Evolutionary conservation across 805 yeast species (phyloP).

Genomic region (Pichia californica): DNA sequence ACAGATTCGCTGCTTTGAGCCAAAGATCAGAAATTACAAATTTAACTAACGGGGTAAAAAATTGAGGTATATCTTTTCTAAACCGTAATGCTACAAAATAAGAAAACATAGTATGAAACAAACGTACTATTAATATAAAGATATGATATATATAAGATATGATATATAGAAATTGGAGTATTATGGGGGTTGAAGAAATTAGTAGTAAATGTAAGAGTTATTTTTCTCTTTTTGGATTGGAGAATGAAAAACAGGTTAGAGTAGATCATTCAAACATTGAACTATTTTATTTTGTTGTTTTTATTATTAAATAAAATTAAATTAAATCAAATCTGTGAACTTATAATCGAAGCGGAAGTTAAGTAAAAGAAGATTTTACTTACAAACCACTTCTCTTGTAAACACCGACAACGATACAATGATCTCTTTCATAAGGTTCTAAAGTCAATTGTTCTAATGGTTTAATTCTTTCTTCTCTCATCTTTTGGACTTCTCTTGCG

Average conservation of each 20-base stretch:
- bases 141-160: background rate
- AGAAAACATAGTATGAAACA: slow-evolving; percentile 1
- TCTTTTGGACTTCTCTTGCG: slow-evolving; percentile 98
- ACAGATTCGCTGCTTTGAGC: too few relatives aligned
- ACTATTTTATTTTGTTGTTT: background rate
- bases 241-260: too few relatives aligned
- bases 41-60: too few relatives aligned
- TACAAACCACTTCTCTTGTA: slow-evolving; percentile 85
- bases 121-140: slow-evolving; percentile 2
- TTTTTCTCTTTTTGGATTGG: too few relatives aligned
- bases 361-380: too few relatives aligned
- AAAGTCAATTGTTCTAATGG: slow-evolving; percentile 97
- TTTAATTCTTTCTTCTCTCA: slow-evolving; percentile 97
- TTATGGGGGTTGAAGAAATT: background rate
- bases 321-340: background rate
- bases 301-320: background rate
- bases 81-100: too few relatives aligned
- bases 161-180: background rate
- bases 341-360: background rate
- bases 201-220: background rate
- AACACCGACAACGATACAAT: slow-evolving; percentile 96
- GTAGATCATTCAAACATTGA: background rate
- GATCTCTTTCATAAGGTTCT: slow-evolving; percentile 99
- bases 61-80: too few relatives aligned
- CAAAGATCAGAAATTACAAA: too few relatives aligned